Base-by-base conservation (phyloP, 164 flowering plant species). In the Macadamia tetraphylla region DNA sequence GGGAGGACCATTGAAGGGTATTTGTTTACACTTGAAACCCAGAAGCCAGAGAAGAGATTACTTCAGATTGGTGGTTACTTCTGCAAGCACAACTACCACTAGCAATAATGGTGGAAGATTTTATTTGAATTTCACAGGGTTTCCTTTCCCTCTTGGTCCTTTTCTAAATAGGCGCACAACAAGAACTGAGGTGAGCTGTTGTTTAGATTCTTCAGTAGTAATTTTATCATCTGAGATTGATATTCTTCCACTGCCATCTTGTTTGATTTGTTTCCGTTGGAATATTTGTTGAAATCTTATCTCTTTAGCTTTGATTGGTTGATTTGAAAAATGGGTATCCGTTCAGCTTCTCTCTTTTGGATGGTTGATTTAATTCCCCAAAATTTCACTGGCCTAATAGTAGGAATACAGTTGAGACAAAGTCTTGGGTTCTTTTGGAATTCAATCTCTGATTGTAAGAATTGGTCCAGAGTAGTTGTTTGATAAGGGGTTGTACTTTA, bases 101-200 rank as follows among this genome's bases (percentile, higher is more conserved):
- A 68, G 71, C 9, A 57, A 67, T 58, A 73, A 73, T 44, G 68
- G 83, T 29, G 84, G 83, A 66, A 86, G 96, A 66, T 88, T 94
- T 78, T 91, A 94, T 69, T 64, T 94, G 61, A 94, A 91, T 71
- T 78, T 94, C 81, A 94, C 98, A 69, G 97, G 97, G 18, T 94
- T 94, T 68, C 98, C 98, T 57, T 94, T 91, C 74, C 98, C 98
- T 70, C 89, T 94, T 60, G 96, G 98, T 6, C 98, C 98, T 68
- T 94, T 94, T 58, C 91, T 94, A 77, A 90, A 94, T 65, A 81
- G 98, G 69, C 79, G 88, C 60, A 91, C 98, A 5, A 81, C 84
- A 46, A 86, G 96, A 80, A 84, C 88, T 67, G 98, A 91, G 96
- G 98, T 91, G 12, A 71, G 79, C 62, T 9, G 60, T 55, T 11